phyloP scores from a whole-genome alignment of 78 protist species.

The Corallochytrium limacisporum region DNA sequence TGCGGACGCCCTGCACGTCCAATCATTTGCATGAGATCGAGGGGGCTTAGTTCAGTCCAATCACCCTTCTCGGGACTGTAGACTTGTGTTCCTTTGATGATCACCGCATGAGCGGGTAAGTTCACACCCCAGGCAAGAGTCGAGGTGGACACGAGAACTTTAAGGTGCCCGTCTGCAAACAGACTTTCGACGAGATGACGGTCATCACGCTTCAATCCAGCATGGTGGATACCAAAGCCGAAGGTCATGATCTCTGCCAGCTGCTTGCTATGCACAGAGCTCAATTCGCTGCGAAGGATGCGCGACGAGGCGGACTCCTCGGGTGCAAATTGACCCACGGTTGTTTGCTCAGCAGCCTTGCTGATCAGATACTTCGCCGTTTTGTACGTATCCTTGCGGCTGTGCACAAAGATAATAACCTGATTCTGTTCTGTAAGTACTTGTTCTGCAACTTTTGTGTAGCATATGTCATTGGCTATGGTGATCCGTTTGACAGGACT shows the following conservation, averaged over 20 bases:
- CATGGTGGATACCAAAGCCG: conserved; percentile 97
- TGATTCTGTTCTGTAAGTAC: conserved; percentile 55
- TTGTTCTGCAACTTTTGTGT: conserved; percentile 63
- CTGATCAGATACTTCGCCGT: conserved; percentile 58
- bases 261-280: no score
- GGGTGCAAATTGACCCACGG: conserved; percentile 27
- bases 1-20: conserved; percentile 99
- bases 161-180: conserved; percentile 72
- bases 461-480: conserved; percentile 82
- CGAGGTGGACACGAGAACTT: conserved; percentile 86
- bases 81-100: conserved; percentile 95
- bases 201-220: conserved; percentile 82
- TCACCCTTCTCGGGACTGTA: conserved; percentile 60
- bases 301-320: conserved; percentile 37
- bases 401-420: conserved; percentile 93
- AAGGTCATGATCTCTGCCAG: conserved; percentile 80
- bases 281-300: conserved; percentile 47
- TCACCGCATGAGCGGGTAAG: conserved; percentile 98
- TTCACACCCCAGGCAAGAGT: conserved; percentile 99
- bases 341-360: conserved; percentile 40
- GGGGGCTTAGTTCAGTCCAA: conserved; percentile 75
- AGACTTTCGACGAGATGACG: conserved; percentile 81
- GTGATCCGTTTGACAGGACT: conserved; percentile 58
- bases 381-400: conserved; percentile 90
- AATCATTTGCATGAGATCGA: conserved; percentile 96